Evolutionary conservation across 23 red algal genomes (phyloP).

Genomic region (Gracilaria gracilis): DNA sequence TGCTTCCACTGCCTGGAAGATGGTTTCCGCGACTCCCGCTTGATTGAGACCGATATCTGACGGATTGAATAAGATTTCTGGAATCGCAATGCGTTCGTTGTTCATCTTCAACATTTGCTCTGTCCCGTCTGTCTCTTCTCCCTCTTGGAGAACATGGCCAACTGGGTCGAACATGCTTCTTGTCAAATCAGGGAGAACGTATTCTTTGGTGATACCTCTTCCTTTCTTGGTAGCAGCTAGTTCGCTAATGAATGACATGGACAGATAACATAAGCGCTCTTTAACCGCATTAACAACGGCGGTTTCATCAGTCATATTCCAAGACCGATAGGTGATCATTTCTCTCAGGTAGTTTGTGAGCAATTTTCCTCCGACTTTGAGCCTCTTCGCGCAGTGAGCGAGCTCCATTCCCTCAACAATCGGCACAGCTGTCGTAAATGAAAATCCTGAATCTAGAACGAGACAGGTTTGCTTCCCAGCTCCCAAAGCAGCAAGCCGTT

Average conservation of each 20-base stretch:
- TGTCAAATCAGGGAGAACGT: slow-evolving; percentile 83
- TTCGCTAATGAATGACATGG: slow-evolving; percentile 40
- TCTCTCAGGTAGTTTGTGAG: slow-evolving; percentile 90
- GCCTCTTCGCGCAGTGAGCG: slow-evolving; percentile 49
- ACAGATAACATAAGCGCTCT: slow-evolving; percentile 89
- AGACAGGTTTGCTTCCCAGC: slow-evolving; percentile 49
- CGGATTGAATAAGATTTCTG: slow-evolving; percentile 85
- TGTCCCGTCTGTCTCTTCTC: slow-evolving; percentile 38
- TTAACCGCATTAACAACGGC: slow-evolving; percentile 82
- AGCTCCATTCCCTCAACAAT: slow-evolving; percentile 72
- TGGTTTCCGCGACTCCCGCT: slow-evolving; percentile 72
- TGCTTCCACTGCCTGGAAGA: slow-evolving; percentile 68
- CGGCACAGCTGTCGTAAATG: slow-evolving; percentile 78
- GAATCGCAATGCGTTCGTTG: slow-evolving; percentile 83
- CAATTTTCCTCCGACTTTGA: slow-evolving; percentile 84
- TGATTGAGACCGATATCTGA: slow-evolving; percentile 68
- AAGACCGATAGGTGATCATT: slow-evolving; percentile 70
- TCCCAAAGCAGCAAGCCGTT: slow-evolving; percentile 43
- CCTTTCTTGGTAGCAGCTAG: slow-evolving; percentile 25
- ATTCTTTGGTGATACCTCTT: slow-evolving; percentile 36
- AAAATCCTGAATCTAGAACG: slow-evolving; percentile 87
- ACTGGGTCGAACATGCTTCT: slow-evolving; percentile 46
- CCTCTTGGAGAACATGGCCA: slow-evolving; percentile 52
- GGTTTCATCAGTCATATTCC: slow-evolving; percentile 86
- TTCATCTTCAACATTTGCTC: slow-evolving; percentile 68